Evolutionary conservation across 2,329 filamentous ascomycete species (phyloP).

Genomic region (Exophiala dermatitidis): DNA sequence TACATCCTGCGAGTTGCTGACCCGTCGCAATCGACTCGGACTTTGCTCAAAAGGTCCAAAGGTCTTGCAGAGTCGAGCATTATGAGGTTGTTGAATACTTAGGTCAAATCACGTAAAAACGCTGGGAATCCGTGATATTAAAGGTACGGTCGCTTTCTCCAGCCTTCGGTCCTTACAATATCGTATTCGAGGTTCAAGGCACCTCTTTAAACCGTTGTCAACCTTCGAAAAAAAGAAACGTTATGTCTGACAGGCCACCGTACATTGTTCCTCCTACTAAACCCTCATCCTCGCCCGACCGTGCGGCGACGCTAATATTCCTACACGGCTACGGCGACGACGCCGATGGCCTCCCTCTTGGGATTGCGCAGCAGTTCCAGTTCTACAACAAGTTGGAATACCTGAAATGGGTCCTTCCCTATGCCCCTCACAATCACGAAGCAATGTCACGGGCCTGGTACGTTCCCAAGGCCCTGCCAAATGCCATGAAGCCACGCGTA

Average conservation of each 20-base stretch:
- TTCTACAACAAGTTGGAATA: constrained; percentile 43
- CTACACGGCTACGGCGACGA: constrained; percentile 44
- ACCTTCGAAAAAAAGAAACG: not conserved
- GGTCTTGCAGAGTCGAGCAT: no score
- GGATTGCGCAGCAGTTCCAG: constrained; percentile 44
- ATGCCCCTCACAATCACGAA: constrained; percentile 43
- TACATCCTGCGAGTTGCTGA: no score
- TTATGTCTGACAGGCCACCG: constrained; percentile 20
- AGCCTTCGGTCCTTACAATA: no score
- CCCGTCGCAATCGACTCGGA: no score
- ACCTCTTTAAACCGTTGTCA: not conserved
- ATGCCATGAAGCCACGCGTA: constrained; percentile 36
- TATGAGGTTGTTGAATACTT: no score
- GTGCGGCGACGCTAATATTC: constrained; percentile 25
- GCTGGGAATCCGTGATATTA: no score
- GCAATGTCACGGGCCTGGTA: constrained; percentile 36
- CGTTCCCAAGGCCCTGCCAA: constrained; percentile 41
- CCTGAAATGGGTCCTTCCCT: constrained; percentile 46
- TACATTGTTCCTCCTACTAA: constrained; percentile 20
- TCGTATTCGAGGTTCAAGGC: no score
- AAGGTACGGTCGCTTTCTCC: no score
- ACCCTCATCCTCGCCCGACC: constrained; percentile 14
- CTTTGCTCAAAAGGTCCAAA: no score
- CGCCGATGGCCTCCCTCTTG: constrained; percentile 39
- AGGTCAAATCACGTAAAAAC: no score